Conservation (phyloP, 768 basidiomycete genomes). For the Tricholoma hemisulphureum region DNA sequence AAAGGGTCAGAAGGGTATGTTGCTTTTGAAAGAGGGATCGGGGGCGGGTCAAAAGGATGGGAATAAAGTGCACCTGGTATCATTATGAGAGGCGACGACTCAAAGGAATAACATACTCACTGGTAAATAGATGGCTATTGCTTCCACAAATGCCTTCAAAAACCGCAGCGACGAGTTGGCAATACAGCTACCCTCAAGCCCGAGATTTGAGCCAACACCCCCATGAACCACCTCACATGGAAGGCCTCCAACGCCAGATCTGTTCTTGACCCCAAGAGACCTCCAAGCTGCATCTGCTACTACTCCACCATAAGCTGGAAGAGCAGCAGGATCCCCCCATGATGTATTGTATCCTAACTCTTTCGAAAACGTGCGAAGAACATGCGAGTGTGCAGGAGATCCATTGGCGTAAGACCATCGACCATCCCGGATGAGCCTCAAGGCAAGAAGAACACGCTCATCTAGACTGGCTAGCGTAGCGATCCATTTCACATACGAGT, state of each 20-base stretch:
- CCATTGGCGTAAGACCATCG: slow-evolving; percentile 59
- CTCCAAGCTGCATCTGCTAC: slow-evolving; percentile 55
- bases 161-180: slow-evolving; percentile 58
- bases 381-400: slow-evolving; percentile 35
- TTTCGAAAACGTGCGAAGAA: slow-evolving; percentile 46
- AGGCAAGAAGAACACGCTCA: slow-evolving; percentile 48
- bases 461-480: slow-evolving; percentile 68
- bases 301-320: slow-evolving; percentile 65
- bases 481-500: slow-evolving; percentile 79
- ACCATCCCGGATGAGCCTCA: slow-evolving; percentile 53
- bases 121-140: slow-evolving; percentile 67
- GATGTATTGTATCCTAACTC: slow-evolving; percentile 57
- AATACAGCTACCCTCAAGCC: slow-evolving; percentile 55
- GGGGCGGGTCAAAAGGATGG: slow-evolving; percentile 61
- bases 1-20: slow-evolving; percentile 39
- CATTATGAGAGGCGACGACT: slow-evolving; percentile 1
- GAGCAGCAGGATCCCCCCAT: slow-evolving; percentile 60
- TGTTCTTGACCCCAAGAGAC: slow-evolving; percentile 47
- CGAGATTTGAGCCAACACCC: slow-evolving; percentile 43
- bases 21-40: slow-evolving; percentile 46
- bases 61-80: slow-evolving; percentile 65
- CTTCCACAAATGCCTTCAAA: slow-evolving; percentile 56
- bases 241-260: slow-evolving; percentile 62
- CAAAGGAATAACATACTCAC: slow-evolving; percentile 40
- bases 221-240: slow-evolving; percentile 78